Evolutionary conservation across 1,139 yeast genomes (phyloP).

Genomic region (Meyerozyma athensensis): DNA sequence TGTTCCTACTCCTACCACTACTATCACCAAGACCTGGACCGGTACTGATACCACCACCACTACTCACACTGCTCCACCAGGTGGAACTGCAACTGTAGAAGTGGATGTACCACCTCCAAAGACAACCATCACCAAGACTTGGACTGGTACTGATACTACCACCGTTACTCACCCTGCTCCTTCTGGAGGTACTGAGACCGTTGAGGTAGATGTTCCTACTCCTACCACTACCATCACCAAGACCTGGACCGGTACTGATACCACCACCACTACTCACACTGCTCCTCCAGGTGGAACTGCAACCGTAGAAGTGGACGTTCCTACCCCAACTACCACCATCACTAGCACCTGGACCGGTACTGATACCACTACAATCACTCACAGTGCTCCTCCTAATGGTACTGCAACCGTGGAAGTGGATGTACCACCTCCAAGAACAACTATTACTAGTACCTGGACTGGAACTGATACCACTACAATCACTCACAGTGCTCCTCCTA

Average conservation of each 20-base stretch:
- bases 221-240: constrained; percentile 6
- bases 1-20: constrained; percentile 5
- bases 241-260: constrained; percentile 3
- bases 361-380: constrained; percentile 4
- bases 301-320: constrained; percentile 4
- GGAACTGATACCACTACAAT: background rate
- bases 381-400: constrained; percentile 8
- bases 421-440: constrained; percentile 8
- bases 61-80: constrained; percentile 6
- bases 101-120: constrained; percentile 10
- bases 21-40: constrained; percentile 9
- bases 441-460: constrained; percentile 4
- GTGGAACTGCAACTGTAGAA: constrained; percentile 10
- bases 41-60: constrained; percentile 8
- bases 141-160: constrained; percentile 9
- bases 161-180: constrained; percentile 6
- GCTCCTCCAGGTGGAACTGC: constrained; percentile 3
- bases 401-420: constrained; percentile 11
- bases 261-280: constrained; percentile 2
- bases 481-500: background rate
- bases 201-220: constrained; percentile 8
- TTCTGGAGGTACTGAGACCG: constrained; percentile 6
- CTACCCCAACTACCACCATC: constrained; percentile 3
- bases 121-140: constrained; percentile 5
- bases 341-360: constrained; percentile 6